Conservation (phyloP, 495 filamentous ascomycete species). For the Aspergillus biplanus region DNA sequence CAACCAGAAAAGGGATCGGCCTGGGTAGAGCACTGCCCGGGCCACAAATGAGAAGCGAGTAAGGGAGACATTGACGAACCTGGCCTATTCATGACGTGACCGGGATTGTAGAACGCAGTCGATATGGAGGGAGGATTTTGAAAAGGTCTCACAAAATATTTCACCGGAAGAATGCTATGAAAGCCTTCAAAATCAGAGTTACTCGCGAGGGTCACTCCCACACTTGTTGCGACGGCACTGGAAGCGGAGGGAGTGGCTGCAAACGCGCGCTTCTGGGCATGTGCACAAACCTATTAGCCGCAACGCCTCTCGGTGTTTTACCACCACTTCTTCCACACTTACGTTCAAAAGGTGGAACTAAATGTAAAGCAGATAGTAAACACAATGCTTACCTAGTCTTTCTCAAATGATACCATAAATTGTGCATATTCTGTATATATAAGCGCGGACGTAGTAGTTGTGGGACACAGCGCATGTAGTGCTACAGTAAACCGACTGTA, state of each 20-base stretch:
- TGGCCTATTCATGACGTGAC: slow-evolving; percentile 45
- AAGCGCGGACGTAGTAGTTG: not conserved
- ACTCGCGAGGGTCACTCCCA: slow-evolving; percentile 34
- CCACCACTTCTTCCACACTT: not conserved
- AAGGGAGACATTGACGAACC: slow-evolving; percentile 40
- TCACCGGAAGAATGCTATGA: slow-evolving; percentile 15
- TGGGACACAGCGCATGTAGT: not conserved
- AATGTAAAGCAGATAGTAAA: not conserved
- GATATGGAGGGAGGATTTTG: slow-evolving; percentile 1
- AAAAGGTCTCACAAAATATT: slow-evolving; percentile 19
- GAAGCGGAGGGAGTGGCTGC: slow-evolving; percentile 42
- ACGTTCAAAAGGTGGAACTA: too few relatives aligned
- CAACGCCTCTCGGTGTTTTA: slow-evolving; percentile 1
- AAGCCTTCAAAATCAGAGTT: slow-evolving; percentile 27
- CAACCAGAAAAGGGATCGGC: slow-evolving; percentile 6
- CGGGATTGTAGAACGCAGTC: slow-evolving; percentile 5
- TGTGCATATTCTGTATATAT: not conserved
- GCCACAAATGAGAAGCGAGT: slow-evolving; percentile 21
- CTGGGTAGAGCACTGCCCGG: slow-evolving; percentile 16
- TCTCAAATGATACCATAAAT: too few relatives aligned
- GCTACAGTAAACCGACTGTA: not conserved
- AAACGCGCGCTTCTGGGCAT: slow-evolving; percentile 41
- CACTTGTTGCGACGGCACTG: slow-evolving; percentile 43
- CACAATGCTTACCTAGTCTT: not conserved
- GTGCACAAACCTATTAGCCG: slow-evolving; percentile 33